A percentile compares a stretch with the other conserved stretches of the same genome.
Evolutionary conservation across 352 stramenopile species (phyloP).

Genomic region (Pythium volutum): DNA sequence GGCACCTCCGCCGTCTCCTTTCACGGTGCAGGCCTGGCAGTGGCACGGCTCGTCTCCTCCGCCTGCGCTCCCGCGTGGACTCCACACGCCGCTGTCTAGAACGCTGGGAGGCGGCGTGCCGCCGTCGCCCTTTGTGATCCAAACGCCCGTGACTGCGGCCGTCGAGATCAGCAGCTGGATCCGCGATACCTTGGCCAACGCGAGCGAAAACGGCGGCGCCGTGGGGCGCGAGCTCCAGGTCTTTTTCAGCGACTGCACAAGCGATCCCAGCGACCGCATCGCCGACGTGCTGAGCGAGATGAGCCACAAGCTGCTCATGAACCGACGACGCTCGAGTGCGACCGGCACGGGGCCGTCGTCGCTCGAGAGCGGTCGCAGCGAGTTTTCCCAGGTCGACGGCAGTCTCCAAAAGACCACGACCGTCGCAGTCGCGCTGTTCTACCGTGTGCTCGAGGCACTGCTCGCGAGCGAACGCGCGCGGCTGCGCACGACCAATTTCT

Average conservation of each 20-base stretch:
- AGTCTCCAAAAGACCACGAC: conserved; percentile 73
- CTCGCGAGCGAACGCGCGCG: conserved; percentile 65
- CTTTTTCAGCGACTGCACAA: conserved; percentile 61
- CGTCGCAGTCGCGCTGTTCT: conserved; percentile 71
- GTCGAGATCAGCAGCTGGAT: conserved; percentile 85
- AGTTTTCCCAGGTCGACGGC: conserved; percentile 62
- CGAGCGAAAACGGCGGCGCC: conserved; percentile 4
- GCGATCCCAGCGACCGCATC: conserved; percentile 59
- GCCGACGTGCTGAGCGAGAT: conserved; percentile 43
- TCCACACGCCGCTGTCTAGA: conserved; percentile 29
- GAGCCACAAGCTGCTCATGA: conserved; percentile 45
- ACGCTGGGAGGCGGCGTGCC: conserved; percentile 19
- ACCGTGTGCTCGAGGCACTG: conserved; percentile 74
- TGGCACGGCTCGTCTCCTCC: conserved; percentile 63
- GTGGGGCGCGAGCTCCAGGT: conserved; percentile 44
- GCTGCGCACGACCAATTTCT: conserved; percentile 72
- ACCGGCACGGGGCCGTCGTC: conserved; percentile 8
- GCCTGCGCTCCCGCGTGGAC: conserved; percentile 26
- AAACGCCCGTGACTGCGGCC: conserved; percentile 73
- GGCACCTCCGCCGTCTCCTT: conserved; percentile 34
- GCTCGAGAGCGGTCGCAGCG: not conserved
- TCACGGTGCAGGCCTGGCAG: conserved; percentile 62
- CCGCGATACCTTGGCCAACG: conserved; percentile 45
- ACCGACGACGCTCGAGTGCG: conserved; percentile 25
- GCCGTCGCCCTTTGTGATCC: conserved; percentile 44